phyloP scores from a whole-genome alignment of 768 basidiomycete genomes.

The Leccinum olivaceopallidum region DNA sequence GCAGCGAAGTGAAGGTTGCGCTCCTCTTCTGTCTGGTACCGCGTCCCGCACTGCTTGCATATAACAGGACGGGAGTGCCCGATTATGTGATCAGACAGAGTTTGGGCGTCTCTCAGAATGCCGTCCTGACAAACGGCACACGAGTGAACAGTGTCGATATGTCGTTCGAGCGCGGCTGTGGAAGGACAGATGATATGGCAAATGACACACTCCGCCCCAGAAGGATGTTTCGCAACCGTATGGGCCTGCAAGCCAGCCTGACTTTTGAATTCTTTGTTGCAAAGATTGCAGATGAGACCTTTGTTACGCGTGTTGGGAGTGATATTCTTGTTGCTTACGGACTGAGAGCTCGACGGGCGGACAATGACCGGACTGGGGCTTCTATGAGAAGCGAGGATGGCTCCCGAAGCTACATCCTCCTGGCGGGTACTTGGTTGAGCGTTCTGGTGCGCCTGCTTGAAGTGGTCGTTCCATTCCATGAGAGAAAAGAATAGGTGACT shows the following conservation, averaged over 20 bases:
- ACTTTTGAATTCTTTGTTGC: constrained; percentile 24
- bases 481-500: constrained; percentile 21
- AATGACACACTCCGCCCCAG: constrained; percentile 23
- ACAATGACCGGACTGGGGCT: constrained; percentile 16
- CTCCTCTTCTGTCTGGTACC: constrained; percentile 37
- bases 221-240: constrained; percentile 24
- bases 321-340: constrained; percentile 9
- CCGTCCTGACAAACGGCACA: constrained; percentile 31
- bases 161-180: constrained; percentile 24
- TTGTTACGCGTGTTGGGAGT: constrained; percentile 8
- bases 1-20: constrained; percentile 39
- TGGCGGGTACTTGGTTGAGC: constrained; percentile 8
- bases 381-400: constrained; percentile 7
- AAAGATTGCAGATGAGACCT: constrained; percentile 20
- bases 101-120: constrained; percentile 27
- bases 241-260: constrained; percentile 27
- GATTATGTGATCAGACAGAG: constrained; percentile 30
- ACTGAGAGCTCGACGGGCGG: constrained; percentile 22
- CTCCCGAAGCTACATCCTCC: constrained; percentile 6
- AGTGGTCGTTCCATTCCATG: constrained; percentile 30
- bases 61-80: constrained; percentile 29
- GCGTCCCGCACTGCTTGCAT: constrained; percentile 33
- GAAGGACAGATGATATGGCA: constrained; percentile 27
- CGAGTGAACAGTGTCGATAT: constrained; percentile 29
- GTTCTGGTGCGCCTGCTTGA: constrained; percentile 22